A percentile compares a stretch with the other conserved stretches of the same genome.
phyloP scores from a whole-genome alignment of 495 filamentous ascomycete species.

The Rhypophila decipiens region DNA sequence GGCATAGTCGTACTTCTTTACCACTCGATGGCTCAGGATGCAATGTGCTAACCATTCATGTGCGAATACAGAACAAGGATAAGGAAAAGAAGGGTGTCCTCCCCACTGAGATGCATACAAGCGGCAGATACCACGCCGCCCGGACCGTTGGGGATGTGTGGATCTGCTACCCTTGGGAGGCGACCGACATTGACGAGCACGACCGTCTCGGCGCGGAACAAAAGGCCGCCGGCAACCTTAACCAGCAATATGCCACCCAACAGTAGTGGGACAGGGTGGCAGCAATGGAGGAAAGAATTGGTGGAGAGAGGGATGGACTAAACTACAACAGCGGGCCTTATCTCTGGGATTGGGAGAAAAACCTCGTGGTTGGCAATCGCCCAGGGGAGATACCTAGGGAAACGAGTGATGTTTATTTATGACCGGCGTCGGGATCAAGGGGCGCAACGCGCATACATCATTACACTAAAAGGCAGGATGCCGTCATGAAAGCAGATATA shows the following conservation, averaged over 20 bases:
- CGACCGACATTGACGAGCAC: conserved; percentile 90
- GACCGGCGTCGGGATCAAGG: too few species aligned
- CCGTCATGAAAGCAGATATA: neutral
- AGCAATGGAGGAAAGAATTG: neutral
- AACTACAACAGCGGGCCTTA: too few species aligned
- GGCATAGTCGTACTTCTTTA: too few species aligned
- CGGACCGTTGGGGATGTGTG: conserved; percentile 85
- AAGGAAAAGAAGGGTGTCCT: conserved; percentile 88
- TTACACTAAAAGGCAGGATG: too few species aligned
- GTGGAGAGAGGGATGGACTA: neutral
- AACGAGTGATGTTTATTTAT: too few species aligned
- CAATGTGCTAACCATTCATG: too few species aligned
- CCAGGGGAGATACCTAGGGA: too few species aligned
- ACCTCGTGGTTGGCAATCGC: too few species aligned
- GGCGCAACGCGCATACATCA: too few species aligned
- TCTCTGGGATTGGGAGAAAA: too few species aligned
- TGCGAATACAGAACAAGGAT: conserved; percentile 83
- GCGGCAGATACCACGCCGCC: conserved; percentile 76
- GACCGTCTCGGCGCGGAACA: conserved; percentile 54
- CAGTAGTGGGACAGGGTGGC: too few species aligned
- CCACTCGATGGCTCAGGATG: too few species aligned
- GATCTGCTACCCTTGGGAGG: conserved; percentile 99
- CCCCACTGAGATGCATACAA: conserved; percentile 69
- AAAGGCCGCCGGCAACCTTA: neutral
- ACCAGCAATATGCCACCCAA: neutral